phyloP scores from a whole-genome alignment of 768 basidiomycete species.

The Hypholoma fasciculare region DNA sequence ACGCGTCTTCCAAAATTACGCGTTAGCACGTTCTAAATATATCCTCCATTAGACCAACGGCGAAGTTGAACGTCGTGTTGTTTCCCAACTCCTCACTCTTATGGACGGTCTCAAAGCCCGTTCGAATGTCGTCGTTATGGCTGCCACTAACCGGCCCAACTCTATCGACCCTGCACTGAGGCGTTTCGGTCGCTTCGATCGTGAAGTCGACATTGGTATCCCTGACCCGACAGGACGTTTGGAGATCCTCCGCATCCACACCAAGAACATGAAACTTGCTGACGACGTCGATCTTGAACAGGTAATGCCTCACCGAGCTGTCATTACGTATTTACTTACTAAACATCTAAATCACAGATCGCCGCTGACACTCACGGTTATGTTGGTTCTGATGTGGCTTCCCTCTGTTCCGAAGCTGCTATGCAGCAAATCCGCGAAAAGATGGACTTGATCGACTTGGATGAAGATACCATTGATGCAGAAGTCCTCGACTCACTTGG shows the following conservation, averaged over 20 bases:
- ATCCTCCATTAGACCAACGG: constrained; percentile 78
- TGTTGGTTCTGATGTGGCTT: constrained; percentile 96
- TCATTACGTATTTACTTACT: neutral
- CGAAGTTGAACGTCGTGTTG: constrained; percentile 99
- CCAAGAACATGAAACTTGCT: constrained; percentile 98
- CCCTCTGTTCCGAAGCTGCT: constrained; percentile 97
- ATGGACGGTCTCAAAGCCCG: constrained; percentile 99
- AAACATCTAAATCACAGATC: constrained; percentile 52
- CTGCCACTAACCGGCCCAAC: constrained; percentile 98
- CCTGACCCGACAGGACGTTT: constrained; percentile 99
- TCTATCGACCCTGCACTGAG: constrained; percentile 98
- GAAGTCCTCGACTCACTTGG: constrained; percentile 98
- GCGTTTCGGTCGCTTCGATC: constrained; percentile 98
- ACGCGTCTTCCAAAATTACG: constrained; percentile 28
- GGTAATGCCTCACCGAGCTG: constrained; percentile 32
- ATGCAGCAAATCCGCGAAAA: constrained; percentile 99
- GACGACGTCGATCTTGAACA: constrained; percentile 98
- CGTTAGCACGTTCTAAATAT: neutral
- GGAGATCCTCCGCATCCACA: constrained; percentile 98
- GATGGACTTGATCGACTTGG: constrained; percentile 96
- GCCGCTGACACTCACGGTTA: constrained; percentile 99
- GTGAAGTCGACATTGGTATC: constrained; percentile 99
- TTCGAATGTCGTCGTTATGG: constrained; percentile 99
- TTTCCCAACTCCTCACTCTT: constrained; percentile 95
- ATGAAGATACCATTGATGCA: constrained; percentile 98